A percentile compares a stretch with the other conserved stretches of the same genome.
These are phyloP conservation scores for Trichoderma breve DNA, from an alignment of 2,329 filamentous ascomycete genomes.

Conservation along the genomic window DNA sequence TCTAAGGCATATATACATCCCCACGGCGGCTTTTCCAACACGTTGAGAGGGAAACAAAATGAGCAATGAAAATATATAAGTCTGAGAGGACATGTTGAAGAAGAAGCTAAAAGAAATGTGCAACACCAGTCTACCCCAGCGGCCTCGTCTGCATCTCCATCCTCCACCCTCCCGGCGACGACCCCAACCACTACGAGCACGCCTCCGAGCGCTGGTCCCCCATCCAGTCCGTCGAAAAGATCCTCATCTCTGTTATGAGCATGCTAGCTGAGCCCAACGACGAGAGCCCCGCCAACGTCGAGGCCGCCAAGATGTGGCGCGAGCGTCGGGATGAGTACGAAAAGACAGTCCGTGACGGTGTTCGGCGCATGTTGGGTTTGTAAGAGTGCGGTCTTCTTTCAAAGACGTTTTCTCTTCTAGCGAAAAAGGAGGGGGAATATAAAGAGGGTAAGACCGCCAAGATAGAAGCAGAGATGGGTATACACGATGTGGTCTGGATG, in stretches of 20 bases:
- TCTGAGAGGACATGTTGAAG: background rate
- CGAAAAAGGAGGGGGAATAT: background rate
- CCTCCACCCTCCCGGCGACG: constrained; percentile 91
- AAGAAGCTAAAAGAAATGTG: background rate
- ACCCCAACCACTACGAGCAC: constrained; percentile 97
- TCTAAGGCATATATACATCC: background rate
- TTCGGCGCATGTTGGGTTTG: constrained; percentile 74
- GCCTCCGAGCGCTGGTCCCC: constrained; percentile 94
- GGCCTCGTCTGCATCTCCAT: constrained; percentile 98
- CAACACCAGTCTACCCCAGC: constrained; percentile 70
- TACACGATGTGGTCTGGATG: background rate
- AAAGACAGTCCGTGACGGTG: constrained; percentile 76
- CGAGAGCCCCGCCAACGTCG: constrained; percentile 92
- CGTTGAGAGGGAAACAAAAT: background rate
- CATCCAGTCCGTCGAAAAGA: constrained; percentile 97
- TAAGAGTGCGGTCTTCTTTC: constrained; percentile 34
- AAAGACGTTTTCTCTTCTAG: background rate
- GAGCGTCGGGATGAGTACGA: constrained; percentile 83
- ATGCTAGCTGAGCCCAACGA: constrained; percentile 98
- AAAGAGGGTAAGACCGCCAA: no score
- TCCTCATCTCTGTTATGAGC: constrained; percentile 93
- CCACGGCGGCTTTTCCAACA: background rate
- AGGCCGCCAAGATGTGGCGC: constrained; percentile 95
- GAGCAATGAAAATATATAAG: background rate
- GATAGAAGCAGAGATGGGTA: background rate